Base-by-base conservation (phyloP, 805 yeast species). In the Starmerella stigmatis region DNA sequence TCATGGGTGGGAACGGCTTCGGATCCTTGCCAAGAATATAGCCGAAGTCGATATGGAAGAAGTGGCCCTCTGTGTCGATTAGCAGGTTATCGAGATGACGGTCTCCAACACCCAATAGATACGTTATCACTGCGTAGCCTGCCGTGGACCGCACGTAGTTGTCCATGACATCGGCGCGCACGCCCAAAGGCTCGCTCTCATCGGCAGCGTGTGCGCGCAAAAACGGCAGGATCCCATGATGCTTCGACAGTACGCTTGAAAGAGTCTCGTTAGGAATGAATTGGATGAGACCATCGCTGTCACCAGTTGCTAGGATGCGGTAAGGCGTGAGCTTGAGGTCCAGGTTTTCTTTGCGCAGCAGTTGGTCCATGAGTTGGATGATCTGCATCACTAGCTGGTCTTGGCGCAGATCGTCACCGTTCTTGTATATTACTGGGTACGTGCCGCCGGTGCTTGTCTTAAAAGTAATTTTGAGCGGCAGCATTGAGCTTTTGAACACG, bases 41-140 rank as follows among this genome's bases (percentile, higher is more conserved):
- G 1, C 99, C 99, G 63, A 85, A 92, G 64, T 92, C 99, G 1
- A 95, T 96, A 64, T 92, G 99, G 75, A 94, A 89, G 60, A 92
- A 92, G 55, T 78, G 84, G 2, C 94, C 80, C 72, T 89, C 81
- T 51, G 78, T 86, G 42, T 79, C 82, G 30, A 85, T 72, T 36
- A 92, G 69, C 51, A 92, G 65, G 58, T 92, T 92, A 59, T 92
- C 99, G 51, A 92, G 68, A 67, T 92, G 99, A 46, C 99, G 74
- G 64, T 92, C 99, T 13, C 99, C 99, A 8, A 92, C 96, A 5
- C 98, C 99, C 12, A 92, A 65, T 8, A 92, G 67, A 57, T 92
- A 92, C 0, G 98, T 92, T 20, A 92, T 83, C 1, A 92, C 97
- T 68, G 96, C 92, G 60, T 92, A 92, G 0, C 98, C 99, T 20